A percentile compares a stretch with the other conserved stretches of the same genome.
Evolutionary conservation across 768 basidiomycete species (phyloP).

Genomic region (Termitomyces sp.): DNA sequence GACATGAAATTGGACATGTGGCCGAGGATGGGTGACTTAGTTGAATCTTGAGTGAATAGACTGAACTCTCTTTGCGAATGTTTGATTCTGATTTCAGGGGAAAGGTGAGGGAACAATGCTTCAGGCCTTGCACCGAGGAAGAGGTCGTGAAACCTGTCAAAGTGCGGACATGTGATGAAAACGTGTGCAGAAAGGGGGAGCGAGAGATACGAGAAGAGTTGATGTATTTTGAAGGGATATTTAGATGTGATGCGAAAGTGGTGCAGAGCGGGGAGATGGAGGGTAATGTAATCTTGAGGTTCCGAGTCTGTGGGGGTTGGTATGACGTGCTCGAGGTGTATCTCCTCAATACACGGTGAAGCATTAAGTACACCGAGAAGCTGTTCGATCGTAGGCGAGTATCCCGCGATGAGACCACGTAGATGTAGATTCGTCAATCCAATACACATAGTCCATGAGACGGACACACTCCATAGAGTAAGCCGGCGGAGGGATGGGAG

Average conservation of each 20-base stretch:
- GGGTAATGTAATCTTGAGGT: not conserved
- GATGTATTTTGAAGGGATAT: not conserved
- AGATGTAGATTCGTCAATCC: constrained; percentile 30
- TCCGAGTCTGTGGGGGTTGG: constrained; percentile 11
- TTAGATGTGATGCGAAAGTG: not conserved
- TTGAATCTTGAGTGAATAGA: constrained; percentile 29
- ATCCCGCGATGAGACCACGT: constrained; percentile 23
- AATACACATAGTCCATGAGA: constrained; percentile 28
- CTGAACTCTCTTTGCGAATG: constrained; percentile 36
- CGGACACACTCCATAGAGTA: constrained; percentile 27
- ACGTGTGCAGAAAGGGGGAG: not conserved
- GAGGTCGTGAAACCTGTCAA: not conserved
- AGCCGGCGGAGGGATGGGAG: constrained; percentile 29
- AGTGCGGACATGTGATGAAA: not conserved
- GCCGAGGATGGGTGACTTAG: too few relatives aligned
- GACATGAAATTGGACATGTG: not conserved
- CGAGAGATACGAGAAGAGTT: not conserved
- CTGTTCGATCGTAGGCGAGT: constrained; percentile 28
- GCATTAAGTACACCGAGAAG: constrained; percentile 26
- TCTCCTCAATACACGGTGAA: constrained; percentile 29
- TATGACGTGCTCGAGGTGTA: constrained; percentile 25
- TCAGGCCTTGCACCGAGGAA: not conserved
- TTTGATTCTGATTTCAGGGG: not conserved
- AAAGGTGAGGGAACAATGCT: not conserved
- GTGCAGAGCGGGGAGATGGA: not conserved